Evolutionary conservation across 2,329 filamentous ascomycete genomes (phyloP), one percentile per base, ranked within the genome.

Genomic region (Alternaria ethzedia): DNA sequence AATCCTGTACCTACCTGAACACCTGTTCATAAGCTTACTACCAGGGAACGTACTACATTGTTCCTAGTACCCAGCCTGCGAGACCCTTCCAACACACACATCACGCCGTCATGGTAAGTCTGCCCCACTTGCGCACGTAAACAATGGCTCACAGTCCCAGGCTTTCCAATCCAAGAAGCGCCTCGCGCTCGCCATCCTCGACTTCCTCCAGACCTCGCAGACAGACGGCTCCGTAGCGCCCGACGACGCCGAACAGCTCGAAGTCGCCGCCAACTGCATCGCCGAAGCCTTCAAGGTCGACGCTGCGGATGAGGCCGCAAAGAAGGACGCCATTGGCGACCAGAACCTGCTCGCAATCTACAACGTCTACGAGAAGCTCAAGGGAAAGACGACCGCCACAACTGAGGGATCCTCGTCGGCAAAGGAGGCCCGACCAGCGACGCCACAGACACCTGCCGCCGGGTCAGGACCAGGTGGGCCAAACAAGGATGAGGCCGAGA

Each of bases 221-320:
- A 91, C 89, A 67, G 96, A 99, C 80, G 96, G 96, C 75, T 97
- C 94, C 47, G 88, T 99, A 63, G 87, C 90, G 57, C 84, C 91
- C 74, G 96, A 98, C 74, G 95, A 99, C 81, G 89, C 90, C 72
- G 96, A 99, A 78, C 95, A 91, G 68, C 92, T 99, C 80, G 96
- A 99, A 79, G 91, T 99, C 56, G 96, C 96, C 70, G 87, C 92
- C 79, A 94, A 94, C 83, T 97, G 95, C 84, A 98, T 99, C 81
- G 88, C 91, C 71, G 95, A 98, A 80, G 91, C 91, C 72, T 99
- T 98, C 88, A 93, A 96, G 82, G 91, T 99, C 75, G 94, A 98
- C 82, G 88, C 93, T n/a, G 83, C 86, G 67, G 90, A 97, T 82
- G 85, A 89, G 75, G 84, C 87, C 59, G 90, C 93, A 73, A 85